phyloP scores from a whole-genome alignment of 2,329 filamentous ascomycete species.

The Fusarium irregulare region DNA sequence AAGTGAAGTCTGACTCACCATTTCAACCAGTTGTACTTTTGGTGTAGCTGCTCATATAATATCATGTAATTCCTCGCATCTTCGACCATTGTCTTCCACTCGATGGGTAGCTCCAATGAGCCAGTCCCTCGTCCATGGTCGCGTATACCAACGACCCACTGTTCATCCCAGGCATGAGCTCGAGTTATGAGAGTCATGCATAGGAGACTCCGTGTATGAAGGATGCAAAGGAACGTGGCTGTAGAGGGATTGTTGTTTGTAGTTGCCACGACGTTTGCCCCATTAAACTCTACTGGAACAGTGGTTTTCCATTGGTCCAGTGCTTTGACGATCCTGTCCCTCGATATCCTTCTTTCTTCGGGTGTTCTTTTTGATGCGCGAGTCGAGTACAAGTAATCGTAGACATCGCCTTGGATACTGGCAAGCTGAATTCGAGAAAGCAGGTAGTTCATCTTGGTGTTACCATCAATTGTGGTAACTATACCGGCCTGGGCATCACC shows the following conservation, averaged over 20 bases:
- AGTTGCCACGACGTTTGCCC: neutral
- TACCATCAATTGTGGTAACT: neutral
- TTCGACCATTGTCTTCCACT: neutral
- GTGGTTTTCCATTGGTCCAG: neutral
- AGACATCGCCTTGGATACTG: neutral
- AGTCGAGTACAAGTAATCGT: constrained; percentile 2
- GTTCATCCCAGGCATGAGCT: constrained; percentile 6
- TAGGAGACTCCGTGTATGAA: constrained; percentile 6
- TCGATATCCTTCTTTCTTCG: neutral
- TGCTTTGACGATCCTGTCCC: neutral
- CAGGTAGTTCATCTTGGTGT: neutral
- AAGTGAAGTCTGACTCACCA: neutral
- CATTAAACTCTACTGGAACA: neutral
- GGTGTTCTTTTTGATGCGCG: neutral
- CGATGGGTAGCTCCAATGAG: neutral
- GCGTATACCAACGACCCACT: neutral
- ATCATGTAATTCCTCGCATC: constrained; percentile 10
- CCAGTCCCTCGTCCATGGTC: neutral
- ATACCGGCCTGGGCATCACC: neutral
- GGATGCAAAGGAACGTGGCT: neutral
- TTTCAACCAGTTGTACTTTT: neutral
- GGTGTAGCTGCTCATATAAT: neutral
- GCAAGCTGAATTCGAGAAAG: constrained; percentile 8
- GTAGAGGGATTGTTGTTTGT: neutral
- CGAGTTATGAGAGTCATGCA: neutral